phyloP scores from a whole-genome alignment of 2,329 filamentous ascomycete species.

The Trichoderma lentiforme region DNA sequence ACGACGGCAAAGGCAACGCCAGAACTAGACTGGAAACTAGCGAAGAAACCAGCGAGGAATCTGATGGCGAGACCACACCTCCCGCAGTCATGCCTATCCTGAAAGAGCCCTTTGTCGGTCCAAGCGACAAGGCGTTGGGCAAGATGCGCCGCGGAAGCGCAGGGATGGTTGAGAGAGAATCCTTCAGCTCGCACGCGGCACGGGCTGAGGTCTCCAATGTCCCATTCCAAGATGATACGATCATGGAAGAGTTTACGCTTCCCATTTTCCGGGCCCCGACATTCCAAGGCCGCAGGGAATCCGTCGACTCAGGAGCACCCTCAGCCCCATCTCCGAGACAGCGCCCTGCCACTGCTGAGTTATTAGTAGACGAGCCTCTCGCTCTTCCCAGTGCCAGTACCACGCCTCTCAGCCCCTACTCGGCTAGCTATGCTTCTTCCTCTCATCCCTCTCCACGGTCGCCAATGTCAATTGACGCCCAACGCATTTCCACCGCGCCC shows the following conservation, averaged over 20 bases:
- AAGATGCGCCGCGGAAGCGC: slow-evolving; percentile 45
- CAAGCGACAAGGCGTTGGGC: slow-evolving; percentile 23
- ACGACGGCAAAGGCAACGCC: slow-evolving; percentile 41
- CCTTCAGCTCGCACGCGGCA: slow-evolving; percentile 29
- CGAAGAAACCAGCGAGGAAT: slow-evolving; percentile 48
- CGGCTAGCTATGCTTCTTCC: slow-evolving; percentile 62
- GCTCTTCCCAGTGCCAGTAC: slow-evolving; percentile 43
- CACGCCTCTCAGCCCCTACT: slow-evolving; percentile 60
- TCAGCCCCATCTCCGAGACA: slow-evolving; percentile 39
- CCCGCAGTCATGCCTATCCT: slow-evolving; percentile 25
- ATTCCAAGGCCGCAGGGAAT: slow-evolving; percentile 33
- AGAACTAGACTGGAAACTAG: slow-evolving; percentile 42
- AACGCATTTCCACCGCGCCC: slow-evolving; percentile 70
- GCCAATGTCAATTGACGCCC: slow-evolving; percentile 66
- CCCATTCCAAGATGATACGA: slow-evolving; percentile 51
- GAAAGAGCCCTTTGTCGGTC: slow-evolving; percentile 26
- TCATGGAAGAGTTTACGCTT: slow-evolving; percentile 44
- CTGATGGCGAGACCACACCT: slow-evolving; percentile 39
- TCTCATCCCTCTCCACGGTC: slow-evolving; percentile 65
- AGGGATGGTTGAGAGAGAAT: slow-evolving; percentile 41
- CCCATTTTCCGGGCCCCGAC: slow-evolving; percentile 40
- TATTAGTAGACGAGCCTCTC: slow-evolving; percentile 48
- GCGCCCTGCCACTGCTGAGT: slow-evolving; percentile 42
- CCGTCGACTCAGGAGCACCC: slow-evolving; percentile 41
- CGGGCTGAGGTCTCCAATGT: slow-evolving; percentile 48